Evolutionary conservation across 192 early-diverging fungal species (phyloP), one percentile per base, ranked within the genome.

Genomic region (Coemansia sp.): DNA sequence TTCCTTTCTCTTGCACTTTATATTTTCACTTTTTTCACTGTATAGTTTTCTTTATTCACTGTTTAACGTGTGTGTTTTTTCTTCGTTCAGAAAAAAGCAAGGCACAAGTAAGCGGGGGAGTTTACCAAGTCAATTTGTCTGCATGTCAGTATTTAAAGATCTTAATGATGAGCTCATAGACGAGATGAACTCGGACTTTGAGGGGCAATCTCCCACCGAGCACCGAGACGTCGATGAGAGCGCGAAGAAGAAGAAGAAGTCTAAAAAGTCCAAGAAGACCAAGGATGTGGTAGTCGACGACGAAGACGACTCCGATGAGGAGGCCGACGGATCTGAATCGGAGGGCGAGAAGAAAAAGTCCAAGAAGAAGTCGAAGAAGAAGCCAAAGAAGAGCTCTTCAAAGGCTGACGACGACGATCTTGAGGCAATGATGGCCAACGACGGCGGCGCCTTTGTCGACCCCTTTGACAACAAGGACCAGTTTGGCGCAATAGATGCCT

Each of bases 401-500:
- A 59, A 59, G 57, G 37, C 57, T 12, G 39, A 59, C 13, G 57
- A 41, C 8, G 65, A 59, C n/a, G 54, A 22, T 11, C 45, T 67
- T 37, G 65, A 67, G 39, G 55, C 44, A 4, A 65, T 54, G 51
- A 39, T 59, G 57, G 57, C 39, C 16, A 16, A 44, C n/a, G 71
- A 67, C 53, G 51, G 42, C 6, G 65, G 45, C 1, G 58, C 41
- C 37, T 71, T 70, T 46, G 44, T 19, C 51, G 73, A 61, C 56
- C 68, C 68, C 42, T 69, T 87, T 70, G 86, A 78, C 63, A 73
- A 81, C 53, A 68, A 67, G 49, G 77, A 79, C 69, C 71, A 83
- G 65, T 68, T 75, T 60, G 67, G 57, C 8, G 32, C 48, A 17
- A 37, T 57, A 13, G 50, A 75, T 22, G 55, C 73, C 19, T 76